Evolutionary conservation across 768 basidiomycete species (phyloP).

Genomic region (Piloderma croceum): DNA sequence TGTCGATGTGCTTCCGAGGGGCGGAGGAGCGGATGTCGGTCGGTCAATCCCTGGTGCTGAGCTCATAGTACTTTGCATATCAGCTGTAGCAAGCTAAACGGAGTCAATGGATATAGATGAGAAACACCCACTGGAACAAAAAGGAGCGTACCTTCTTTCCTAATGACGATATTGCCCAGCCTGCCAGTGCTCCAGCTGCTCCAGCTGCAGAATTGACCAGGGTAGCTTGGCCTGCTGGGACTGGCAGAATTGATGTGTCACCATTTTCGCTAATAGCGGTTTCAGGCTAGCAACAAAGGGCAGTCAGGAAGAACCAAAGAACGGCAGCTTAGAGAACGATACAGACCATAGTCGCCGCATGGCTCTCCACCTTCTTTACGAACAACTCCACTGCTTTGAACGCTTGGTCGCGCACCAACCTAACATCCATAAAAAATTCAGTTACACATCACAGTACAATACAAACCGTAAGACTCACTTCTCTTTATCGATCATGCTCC

Average conservation of each 20-base stretch:
- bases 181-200: slow-evolving; percentile 86
- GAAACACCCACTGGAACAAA: not conserved
- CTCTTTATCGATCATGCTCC: slow-evolving; percentile 82
- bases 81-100: slow-evolving; percentile 59
- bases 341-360: slow-evolving; percentile 79
- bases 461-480: slow-evolving; percentile 50
- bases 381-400: slow-evolving; percentile 91
- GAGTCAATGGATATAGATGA: slow-evolving; percentile 1
- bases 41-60: slow-evolving; percentile 32
- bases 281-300: slow-evolving; percentile 43
- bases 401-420: slow-evolving; percentile 90
- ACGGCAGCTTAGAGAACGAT: slow-evolving; percentile 1
- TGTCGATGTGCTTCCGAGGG: slow-evolving; percentile 7
- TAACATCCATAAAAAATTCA: slow-evolving; percentile 25
- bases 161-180: slow-evolving; percentile 92
- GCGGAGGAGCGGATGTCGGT: slow-evolving; percentile 39
- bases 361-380: slow-evolving; percentile 72
- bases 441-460: not conserved
- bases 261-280: slow-evolving; percentile 32
- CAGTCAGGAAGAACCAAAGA: not conserved
- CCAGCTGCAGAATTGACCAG: slow-evolving; percentile 85
- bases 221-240: slow-evolving; percentile 25
- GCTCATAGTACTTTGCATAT: slow-evolving; percentile 65
- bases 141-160: slow-evolving; percentile 61
- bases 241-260: slow-evolving; percentile 25